Evolutionary conservation across 768 basidiomycete species (phyloP).

Genomic region (Panaeolus cyanescens): DNA sequence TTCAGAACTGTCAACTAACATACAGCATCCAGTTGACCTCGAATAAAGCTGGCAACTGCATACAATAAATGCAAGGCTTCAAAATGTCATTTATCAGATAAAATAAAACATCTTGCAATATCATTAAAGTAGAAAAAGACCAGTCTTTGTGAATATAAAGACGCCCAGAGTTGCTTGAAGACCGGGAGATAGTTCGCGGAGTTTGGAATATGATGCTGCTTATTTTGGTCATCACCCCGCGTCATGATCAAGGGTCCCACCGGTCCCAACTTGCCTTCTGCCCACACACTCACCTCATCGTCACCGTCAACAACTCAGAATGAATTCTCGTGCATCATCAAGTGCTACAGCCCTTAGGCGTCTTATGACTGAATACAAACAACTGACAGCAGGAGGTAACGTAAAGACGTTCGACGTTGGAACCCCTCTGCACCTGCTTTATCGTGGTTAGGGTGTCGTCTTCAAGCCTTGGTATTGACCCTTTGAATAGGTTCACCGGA

Average conservation of each 20-base stretch:
- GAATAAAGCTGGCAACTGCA: too few relatives aligned
- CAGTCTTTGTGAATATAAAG: too few relatives aligned
- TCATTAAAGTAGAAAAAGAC: too few relatives aligned
- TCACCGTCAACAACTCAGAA: constrained; percentile 32
- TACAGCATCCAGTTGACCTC: too few relatives aligned
- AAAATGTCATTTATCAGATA: too few relatives aligned
- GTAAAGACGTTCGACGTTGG: background rate
- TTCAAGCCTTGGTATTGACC: background rate
- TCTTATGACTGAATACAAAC: constrained; percentile 93
- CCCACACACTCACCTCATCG: background rate
- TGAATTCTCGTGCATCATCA: constrained; percentile 37
- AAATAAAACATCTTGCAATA: too few relatives aligned
- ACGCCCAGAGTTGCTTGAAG: background rate
- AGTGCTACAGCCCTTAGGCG: constrained; percentile 78
- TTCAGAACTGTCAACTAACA: too few relatives aligned
- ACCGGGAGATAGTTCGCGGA: background rate
- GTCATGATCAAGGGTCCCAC: background rate
- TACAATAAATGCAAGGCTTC: too few relatives aligned
- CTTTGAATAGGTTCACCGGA: constrained; percentile 71
- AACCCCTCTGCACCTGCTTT: background rate
- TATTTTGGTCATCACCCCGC: background rate
- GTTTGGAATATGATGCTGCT: background rate
- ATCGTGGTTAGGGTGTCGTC: background rate
- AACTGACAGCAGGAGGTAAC: constrained; percentile 76
- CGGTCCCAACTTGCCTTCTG: background rate